Percentiles rank a stretch among this genome's conserved stretches.
Evolutionary conservation across 768 basidiomycete species (phyloP).

Genomic region (Amanita pseudoporphyria): DNA sequence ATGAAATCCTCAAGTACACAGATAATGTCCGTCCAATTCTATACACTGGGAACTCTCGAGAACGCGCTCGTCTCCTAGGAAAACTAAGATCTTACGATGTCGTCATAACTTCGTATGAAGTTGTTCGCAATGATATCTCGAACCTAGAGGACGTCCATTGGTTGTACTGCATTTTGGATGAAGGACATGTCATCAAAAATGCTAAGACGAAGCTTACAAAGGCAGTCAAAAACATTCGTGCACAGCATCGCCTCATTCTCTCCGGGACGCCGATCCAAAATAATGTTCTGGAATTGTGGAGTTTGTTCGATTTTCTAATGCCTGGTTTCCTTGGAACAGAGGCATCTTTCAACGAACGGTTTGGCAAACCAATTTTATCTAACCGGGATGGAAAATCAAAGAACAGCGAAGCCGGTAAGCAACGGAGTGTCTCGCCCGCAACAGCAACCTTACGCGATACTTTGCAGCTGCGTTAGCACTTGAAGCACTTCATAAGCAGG

Average conservation of each 20-base stretch:
- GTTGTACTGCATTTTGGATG: slow-evolving; percentile 96
- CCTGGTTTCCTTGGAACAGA: slow-evolving; percentile 98
- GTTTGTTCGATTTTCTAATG: slow-evolving; percentile 98
- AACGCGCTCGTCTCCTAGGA: slow-evolving; percentile 60
- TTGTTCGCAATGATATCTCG: slow-evolving; percentile 87
- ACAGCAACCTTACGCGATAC: neutral
- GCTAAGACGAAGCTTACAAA: slow-evolving; percentile 96
- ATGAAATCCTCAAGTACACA: slow-evolving; percentile 91
- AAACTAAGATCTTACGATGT: slow-evolving; percentile 70
- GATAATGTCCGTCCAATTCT: slow-evolving; percentile 76
- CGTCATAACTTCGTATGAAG: slow-evolving; percentile 97
- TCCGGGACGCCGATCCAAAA: slow-evolving; percentile 99
- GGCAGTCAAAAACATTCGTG: slow-evolving; percentile 84
- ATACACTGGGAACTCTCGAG: slow-evolving; percentile 82
- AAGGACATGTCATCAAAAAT: slow-evolving; percentile 99
- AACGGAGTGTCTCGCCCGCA: neutral
- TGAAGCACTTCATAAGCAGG: slow-evolving; percentile 97
- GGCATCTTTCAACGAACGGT: slow-evolving; percentile 87
- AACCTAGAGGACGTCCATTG: slow-evolving; percentile 68
- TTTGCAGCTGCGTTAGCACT: slow-evolving; percentile 79
- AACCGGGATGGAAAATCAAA: slow-evolving; percentile 94
- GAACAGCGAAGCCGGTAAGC: slow-evolving; percentile 86
- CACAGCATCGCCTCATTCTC: slow-evolving; percentile 88
- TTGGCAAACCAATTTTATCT: slow-evolving; percentile 91
- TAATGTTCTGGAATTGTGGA: slow-evolving; percentile 97